These are phyloP conservation scores for Sclerotinia sclerotiorum DNA, from an alignment of 2,329 filamentous ascomycete species.

Conservation along the genomic window DNA sequence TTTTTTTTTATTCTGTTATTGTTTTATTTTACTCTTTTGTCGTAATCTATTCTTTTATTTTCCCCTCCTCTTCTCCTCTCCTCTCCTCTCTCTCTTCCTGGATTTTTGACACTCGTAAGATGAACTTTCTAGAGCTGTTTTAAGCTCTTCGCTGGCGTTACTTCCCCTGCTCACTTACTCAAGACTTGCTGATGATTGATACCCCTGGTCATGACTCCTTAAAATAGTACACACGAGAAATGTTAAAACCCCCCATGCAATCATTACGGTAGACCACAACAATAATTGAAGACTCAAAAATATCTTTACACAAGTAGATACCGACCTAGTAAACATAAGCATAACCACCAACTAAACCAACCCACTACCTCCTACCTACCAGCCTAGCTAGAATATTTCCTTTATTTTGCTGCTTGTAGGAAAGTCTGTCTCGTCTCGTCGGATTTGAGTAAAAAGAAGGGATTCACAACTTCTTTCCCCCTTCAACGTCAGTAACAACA, in stretches of 20 bases:
- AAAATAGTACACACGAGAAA: slow-evolving; percentile 11
- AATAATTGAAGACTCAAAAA: not conserved
- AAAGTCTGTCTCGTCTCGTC: not conserved
- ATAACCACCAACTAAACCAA: not conserved
- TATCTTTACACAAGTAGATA: not conserved
- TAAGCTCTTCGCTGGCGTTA: not conserved
- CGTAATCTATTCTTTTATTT: no score
- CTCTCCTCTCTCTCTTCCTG: no score
- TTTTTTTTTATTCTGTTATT: not conserved
- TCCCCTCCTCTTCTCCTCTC: not conserved
- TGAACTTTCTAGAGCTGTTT: no score
- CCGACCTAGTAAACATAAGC: not conserved
- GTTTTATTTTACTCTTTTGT: not conserved
- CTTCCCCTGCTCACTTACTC: not conserved
- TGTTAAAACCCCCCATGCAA: not conserved
- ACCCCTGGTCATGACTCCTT: slow-evolving; percentile 7
- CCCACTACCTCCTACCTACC: not conserved
- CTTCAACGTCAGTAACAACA: not conserved
- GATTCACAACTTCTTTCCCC: slow-evolving; percentile 14
- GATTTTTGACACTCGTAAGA: no score
- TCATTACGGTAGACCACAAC: slow-evolving; percentile 12
- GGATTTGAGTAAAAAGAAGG: not conserved
- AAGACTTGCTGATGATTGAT: not conserved
- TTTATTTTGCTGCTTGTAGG: not conserved
- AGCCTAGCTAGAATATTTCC: not conserved